Conservation (phyloP, 352 stramenopile species). For the Elongisporangium undulatum region DNA sequence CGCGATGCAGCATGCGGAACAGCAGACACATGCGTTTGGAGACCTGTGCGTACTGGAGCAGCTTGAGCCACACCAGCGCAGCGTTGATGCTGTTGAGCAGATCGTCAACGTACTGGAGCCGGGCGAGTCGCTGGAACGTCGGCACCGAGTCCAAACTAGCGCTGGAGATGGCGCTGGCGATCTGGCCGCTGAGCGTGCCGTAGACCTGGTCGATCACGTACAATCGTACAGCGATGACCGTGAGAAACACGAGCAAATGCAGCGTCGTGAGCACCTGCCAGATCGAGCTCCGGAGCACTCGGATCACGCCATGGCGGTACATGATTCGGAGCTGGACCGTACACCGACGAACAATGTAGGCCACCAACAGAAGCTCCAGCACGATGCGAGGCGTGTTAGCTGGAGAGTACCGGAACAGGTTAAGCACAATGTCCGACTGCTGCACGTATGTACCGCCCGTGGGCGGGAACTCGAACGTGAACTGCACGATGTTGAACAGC, state of each 20-base stretch:
- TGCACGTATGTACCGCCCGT: slow-evolving; percentile 46
- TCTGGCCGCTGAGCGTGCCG: slow-evolving; percentile 38
- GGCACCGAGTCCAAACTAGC: slow-evolving; percentile 24
- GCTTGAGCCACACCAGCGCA: slow-evolving; percentile 51
- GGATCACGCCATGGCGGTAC: slow-evolving; percentile 20
- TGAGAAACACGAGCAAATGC: slow-evolving; percentile 41
- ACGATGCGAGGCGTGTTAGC: slow-evolving; percentile 26
- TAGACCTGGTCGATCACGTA: slow-evolving; percentile 54
- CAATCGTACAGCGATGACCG: slow-evolving; percentile 46
- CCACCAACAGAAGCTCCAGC: slow-evolving; percentile 46
- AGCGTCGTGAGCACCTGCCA: slow-evolving; percentile 35
- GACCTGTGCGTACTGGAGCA: slow-evolving; percentile 71
- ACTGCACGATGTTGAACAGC: slow-evolving; percentile 57
- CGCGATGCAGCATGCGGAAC: slow-evolving; percentile 43
- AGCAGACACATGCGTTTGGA: slow-evolving; percentile 57
- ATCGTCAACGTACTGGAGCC: slow-evolving; percentile 30
- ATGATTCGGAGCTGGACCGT: slow-evolving; percentile 29
- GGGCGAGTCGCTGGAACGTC: slow-evolving; percentile 32
- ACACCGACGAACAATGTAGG: slow-evolving; percentile 20
- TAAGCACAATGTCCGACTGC: slow-evolving; percentile 38
- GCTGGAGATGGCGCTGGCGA: slow-evolving; percentile 13
- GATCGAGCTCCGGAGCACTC: slow-evolving; percentile 23
- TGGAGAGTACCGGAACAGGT: slow-evolving; percentile 52
- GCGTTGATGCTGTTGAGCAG: slow-evolving; percentile 43
- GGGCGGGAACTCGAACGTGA: slow-evolving; percentile 59